Conservation (phyloP, 139 green algal genomes). For the Parachlorella kessleri region DNA sequence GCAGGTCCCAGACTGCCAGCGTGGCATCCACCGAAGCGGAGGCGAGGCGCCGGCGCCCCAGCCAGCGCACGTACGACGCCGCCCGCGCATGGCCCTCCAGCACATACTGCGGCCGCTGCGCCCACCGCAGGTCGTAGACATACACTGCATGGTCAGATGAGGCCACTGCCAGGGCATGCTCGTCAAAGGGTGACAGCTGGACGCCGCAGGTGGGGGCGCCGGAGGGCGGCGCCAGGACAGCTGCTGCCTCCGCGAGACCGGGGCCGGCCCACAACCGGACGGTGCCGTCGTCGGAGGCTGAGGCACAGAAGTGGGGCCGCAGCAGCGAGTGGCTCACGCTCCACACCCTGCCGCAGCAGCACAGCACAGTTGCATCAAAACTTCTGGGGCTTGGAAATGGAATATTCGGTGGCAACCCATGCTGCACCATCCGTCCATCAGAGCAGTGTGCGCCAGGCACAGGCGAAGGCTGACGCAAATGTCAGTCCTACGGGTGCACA, state of each 20-base stretch:
- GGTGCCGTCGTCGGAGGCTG: slow-evolving; percentile 82
- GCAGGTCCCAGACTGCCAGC: slow-evolving; percentile 68
- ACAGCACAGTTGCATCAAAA: too few relatives aligned
- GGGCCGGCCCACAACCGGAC: slow-evolving; percentile 77
- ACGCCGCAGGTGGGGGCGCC: slow-evolving; percentile 70
- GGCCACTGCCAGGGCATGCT: slow-evolving; percentile 79
- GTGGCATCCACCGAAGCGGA: slow-evolving; percentile 84
- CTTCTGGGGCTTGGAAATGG: too few relatives aligned
- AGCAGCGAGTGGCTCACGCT: slow-evolving; percentile 69
- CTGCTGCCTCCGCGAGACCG: slow-evolving; percentile 33
- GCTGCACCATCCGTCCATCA: too few relatives aligned
- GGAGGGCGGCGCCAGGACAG: slow-evolving; percentile 32
- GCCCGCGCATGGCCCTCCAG: slow-evolving; percentile 60
- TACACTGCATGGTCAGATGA: slow-evolving; percentile 71
- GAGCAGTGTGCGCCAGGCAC: too few relatives aligned
- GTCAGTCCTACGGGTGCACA: too few relatives aligned
- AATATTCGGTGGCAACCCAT: too few relatives aligned
- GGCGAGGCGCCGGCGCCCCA: slow-evolving; percentile 59
- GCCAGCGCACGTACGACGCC: slow-evolving; percentile 87
- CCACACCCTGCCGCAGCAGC: slow-evolving; percentile 67
- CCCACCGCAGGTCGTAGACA: slow-evolving; percentile 74
- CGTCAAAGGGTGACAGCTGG: slow-evolving; percentile 63
- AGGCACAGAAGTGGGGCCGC: slow-evolving; percentile 60
- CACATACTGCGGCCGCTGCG: slow-evolving; percentile 36
- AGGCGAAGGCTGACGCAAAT: too few relatives aligned